A percentile compares a stretch with the other conserved stretches of the same genome.
Evolutionary conservation across 2,329 filamentous ascomycete species (phyloP).

Genomic region (Aspergillus tanneri): DNA sequence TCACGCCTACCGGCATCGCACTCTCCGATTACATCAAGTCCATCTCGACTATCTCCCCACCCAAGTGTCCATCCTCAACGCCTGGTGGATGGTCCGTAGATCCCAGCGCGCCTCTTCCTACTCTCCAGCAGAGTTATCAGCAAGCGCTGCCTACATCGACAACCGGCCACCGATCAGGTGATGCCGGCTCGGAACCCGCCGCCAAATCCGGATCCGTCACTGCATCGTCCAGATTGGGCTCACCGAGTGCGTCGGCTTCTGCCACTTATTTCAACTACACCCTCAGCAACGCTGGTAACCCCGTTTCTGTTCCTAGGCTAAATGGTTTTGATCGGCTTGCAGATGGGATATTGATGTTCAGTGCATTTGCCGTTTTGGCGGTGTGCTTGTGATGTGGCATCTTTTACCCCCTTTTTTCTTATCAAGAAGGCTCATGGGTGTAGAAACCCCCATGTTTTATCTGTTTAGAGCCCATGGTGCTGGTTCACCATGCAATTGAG

Average conservation of each 20-base stretch:
- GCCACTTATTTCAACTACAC: neutral
- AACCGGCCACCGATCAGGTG: neutral
- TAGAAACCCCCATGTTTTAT: no score
- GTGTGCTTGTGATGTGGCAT: neutral
- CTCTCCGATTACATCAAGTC: constrained; percentile 65
- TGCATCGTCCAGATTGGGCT: neutral
- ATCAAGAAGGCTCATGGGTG: no score
- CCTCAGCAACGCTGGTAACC: neutral
- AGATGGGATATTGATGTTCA: neutral
- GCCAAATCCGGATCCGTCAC: neutral
- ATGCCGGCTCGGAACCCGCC: no score
- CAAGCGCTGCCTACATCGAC: neutral
- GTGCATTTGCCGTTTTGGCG: neutral
- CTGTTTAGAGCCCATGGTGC: no score
- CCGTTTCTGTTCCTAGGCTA: neutral
- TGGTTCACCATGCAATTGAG: no score
- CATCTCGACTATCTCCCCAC: constrained; percentile 60
- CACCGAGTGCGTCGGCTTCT: neutral
- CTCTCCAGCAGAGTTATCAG: constrained; percentile 56
- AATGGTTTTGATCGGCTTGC: neutral
- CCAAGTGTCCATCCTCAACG: constrained; percentile 70
- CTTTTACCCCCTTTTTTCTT: neutral
- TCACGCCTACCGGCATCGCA: constrained; percentile 67
- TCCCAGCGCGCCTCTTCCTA: constrained; percentile 68
- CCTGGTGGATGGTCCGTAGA: constrained; percentile 69